A percentile compares a stretch with the other conserved stretches of the same genome.
Conservation (phyloP, 2,329 filamentous ascomycete genomes). For the Colletotrichum gloeosporioides region DNA sequence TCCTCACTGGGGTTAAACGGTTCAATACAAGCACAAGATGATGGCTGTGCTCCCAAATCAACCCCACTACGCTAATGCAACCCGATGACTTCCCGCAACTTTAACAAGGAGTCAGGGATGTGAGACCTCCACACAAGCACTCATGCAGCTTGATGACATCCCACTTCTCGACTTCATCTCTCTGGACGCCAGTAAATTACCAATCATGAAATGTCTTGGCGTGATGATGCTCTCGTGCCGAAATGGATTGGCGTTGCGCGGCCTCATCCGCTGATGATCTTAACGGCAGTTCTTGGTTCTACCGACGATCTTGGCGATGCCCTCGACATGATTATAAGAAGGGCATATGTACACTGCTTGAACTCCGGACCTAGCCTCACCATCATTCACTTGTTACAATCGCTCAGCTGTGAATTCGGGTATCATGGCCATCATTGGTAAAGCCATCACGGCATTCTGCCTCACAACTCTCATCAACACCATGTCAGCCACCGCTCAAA, state of each 20-base stretch:
- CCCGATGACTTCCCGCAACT: not conserved
- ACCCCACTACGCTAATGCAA: not conserved
- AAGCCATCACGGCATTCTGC: not conserved
- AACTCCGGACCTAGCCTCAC: not conserved
- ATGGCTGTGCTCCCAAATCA: not conserved
- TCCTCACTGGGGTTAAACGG: not conserved
- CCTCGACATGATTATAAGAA: not conserved
- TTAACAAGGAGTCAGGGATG: not conserved
- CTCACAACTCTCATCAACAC: not conserved
- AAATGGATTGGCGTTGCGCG: not conserved
- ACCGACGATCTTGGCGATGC: not conserved
- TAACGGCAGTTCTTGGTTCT: not conserved
- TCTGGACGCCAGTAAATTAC: not conserved
- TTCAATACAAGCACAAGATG: not conserved
- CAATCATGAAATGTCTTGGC: not conserved
- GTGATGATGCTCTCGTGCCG: not conserved
- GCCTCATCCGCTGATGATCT: not conserved
- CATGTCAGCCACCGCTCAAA: not conserved
- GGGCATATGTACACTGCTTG: fast-evolving
- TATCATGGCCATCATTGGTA: not conserved
- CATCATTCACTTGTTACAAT: not conserved
- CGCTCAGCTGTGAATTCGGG: not conserved
- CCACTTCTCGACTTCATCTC: not conserved
- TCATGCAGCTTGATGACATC: not conserved
- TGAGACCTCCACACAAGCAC: not conserved